Conservation (phyloP, 2,329 filamentous ascomycete genomes). For the Talaromyces sp. region DNA sequence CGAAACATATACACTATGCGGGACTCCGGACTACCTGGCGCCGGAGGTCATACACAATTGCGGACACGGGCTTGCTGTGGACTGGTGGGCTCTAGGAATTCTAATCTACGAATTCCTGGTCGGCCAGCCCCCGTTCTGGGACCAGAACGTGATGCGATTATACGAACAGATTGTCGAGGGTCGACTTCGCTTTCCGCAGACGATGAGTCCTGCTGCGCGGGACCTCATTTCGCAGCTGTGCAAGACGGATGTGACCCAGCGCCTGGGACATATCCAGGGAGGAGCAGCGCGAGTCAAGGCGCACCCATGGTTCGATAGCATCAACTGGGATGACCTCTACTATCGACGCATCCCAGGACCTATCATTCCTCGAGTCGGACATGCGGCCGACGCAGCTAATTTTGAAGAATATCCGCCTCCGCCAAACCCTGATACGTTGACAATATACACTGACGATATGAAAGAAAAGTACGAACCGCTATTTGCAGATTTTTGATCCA, state of each 20-base stretch:
- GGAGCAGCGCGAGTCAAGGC: conserved; percentile 54
- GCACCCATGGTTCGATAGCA: conserved; percentile 56
- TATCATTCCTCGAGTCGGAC: conserved; percentile 55
- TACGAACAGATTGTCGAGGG: conserved; percentile 64
- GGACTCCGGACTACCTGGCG: conserved; percentile 62
- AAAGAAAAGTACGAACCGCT: conserved; percentile 53
- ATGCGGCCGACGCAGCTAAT: conserved; percentile 57
- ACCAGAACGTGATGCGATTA: conserved; percentile 63
- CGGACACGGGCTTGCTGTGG: conserved; percentile 59
- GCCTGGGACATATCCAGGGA: conserved; percentile 57
- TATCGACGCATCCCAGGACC: conserved; percentile 55
- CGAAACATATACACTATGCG: conserved; percentile 62
- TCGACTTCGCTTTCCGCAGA: conserved; percentile 54
- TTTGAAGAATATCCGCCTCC: conserved; percentile 59
- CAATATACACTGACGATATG: conserved; percentile 54
- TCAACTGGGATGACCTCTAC: conserved; percentile 60
- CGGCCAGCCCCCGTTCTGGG: conserved; percentile 63
- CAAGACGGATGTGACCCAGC: conserved; percentile 57
- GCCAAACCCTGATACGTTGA: conserved; percentile 47
- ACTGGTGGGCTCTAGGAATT: conserved; percentile 65
- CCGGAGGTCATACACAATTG: conserved; percentile 62
- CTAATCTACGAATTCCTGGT: conserved; percentile 63
- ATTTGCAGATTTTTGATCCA: conserved; percentile 54
- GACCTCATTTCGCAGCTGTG: conserved; percentile 58
- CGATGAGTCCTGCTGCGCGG: conserved; percentile 53